These are phyloP conservation scores for Nakazawaea molendinolei DNA, from an alignment of 805 yeast genomes.

Conservation along the genomic window DNA sequence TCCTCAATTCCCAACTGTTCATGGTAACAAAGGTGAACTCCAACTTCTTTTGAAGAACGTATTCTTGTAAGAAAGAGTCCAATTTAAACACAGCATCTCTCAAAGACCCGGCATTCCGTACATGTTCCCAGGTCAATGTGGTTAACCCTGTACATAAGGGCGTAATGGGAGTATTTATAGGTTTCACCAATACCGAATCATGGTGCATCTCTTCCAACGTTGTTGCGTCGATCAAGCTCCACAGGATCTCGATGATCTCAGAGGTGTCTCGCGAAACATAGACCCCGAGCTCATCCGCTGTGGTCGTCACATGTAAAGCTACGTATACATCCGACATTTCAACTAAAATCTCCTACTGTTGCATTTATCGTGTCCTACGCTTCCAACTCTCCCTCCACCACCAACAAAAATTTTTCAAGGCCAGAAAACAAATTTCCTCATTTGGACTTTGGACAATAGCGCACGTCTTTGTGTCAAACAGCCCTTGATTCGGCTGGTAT, in stretches of 20 bases:
- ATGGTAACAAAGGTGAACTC: slow-evolving; percentile 64
- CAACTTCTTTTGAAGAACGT: slow-evolving; percentile 31
- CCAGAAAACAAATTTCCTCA: no score
- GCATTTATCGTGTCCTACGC: neutral
- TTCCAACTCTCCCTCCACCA: neutral
- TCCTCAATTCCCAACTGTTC: slow-evolving; percentile 64
- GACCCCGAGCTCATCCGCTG: slow-evolving; percentile 58
- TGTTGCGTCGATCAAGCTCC: slow-evolving; percentile 54
- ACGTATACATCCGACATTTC: slow-evolving; percentile 50
- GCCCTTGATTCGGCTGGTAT: no score
- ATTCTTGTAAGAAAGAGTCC: slow-evolving; percentile 41
- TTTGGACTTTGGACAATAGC: no score
- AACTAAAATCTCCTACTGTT: neutral
- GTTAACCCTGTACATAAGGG: slow-evolving; percentile 46
- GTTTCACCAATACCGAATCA: slow-evolving; percentile 49
- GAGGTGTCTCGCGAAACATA: slow-evolving; percentile 60
- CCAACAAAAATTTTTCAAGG: no score
- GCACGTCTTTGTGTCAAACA: no score
- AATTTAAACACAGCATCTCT: slow-evolving; percentile 55
- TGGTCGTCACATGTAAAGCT: slow-evolving; percentile 54
- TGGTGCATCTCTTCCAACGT: slow-evolving; percentile 35
- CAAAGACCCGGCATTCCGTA: slow-evolving; percentile 49
- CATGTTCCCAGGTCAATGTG: slow-evolving; percentile 54
- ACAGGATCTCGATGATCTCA: slow-evolving; percentile 62
- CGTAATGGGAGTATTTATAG: slow-evolving; percentile 61